These are phyloP conservation scores for Musa schizocarpa DNA, from an alignment of 176 grass and related monocot species.

Conservation along the genomic window DNA sequence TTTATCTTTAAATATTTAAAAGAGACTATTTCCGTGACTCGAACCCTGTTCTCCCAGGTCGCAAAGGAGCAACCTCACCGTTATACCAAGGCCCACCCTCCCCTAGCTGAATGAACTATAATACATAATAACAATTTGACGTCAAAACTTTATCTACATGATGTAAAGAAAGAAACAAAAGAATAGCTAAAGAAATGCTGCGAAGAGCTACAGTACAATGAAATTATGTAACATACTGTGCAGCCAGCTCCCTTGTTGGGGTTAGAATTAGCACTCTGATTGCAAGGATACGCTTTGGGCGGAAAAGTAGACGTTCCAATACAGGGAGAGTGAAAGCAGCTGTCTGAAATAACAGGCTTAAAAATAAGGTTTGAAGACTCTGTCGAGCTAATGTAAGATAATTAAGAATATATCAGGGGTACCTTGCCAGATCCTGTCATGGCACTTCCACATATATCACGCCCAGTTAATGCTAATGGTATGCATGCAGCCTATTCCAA, in stretches of 20 bases:
- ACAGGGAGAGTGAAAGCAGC: conserved; percentile 83
- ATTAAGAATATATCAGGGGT: conserved; percentile 21
- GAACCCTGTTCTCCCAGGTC: no score
- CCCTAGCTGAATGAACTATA: conserved; percentile 14
- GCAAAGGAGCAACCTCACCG: no score
- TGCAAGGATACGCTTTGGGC: conserved; percentile 74
- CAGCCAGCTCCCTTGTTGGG: conserved; percentile 87
- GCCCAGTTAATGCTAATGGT: conserved; percentile 85
- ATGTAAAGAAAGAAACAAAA: conserved; percentile 12
- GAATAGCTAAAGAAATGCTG: background rate
- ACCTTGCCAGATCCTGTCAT: conserved; percentile 97
- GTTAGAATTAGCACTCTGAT: conserved; percentile 98
- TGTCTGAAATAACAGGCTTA: conserved; percentile 51
- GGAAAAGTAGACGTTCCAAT: conserved; percentile 86
- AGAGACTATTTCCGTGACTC: no score
- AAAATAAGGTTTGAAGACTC: background rate
- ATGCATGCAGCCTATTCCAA: conserved; percentile 77
- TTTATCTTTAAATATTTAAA: no score
- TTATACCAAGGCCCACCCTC: no score
- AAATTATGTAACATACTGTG: conserved; percentile 61
- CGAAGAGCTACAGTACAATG: background rate
- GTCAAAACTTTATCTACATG: background rate
- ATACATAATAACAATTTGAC: background rate
- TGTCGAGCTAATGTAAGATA: conserved; percentile 13
- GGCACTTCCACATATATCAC: conserved; percentile 97